These are phyloP conservation scores for Artemisia tridentata DNA, from an alignment of 129 eudicot species.

Conservation along the genomic window DNA sequence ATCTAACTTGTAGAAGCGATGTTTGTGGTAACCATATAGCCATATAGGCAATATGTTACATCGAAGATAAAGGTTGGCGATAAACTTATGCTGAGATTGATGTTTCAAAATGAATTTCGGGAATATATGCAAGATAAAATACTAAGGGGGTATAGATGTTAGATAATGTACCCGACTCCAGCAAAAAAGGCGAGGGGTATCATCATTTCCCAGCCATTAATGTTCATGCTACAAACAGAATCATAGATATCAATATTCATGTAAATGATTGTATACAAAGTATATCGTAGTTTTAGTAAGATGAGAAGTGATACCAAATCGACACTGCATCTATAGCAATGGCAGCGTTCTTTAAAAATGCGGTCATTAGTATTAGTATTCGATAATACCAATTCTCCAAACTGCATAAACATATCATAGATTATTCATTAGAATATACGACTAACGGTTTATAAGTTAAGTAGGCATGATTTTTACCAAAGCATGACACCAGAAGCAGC, in stretches of 20 bases:
- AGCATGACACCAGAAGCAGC: constrained; percentile 93
- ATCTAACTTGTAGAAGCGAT: too few relatives aligned
- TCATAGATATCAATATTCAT: too few relatives aligned
- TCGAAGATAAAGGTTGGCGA: too few relatives aligned
- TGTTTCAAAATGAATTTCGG: too few relatives aligned
- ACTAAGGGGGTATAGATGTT: background rate
- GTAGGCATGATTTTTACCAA: constrained; percentile 43
- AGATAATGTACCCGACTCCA: constrained; percentile 56
- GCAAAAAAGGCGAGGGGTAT: constrained; percentile 87
- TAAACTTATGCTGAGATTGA: too few relatives aligned
- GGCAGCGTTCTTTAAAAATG: constrained; percentile 47
- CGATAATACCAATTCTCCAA: constrained; percentile 95
- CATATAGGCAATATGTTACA: too few relatives aligned
- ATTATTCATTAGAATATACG: background rate
- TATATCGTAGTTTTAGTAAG: too few relatives aligned
- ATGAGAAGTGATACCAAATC: constrained; percentile 45
- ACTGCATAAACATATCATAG: constrained; percentile 31
- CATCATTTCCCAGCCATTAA: constrained; percentile 87
- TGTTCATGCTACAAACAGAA: constrained; percentile 55
- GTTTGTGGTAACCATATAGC: too few relatives aligned
- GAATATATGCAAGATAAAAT: too few relatives aligned
- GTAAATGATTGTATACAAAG: too few relatives aligned
- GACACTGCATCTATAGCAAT: constrained; percentile 85
- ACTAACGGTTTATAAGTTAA: background rate
- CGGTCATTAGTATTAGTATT: constrained; percentile 75